Conservation (phyloP, 139 green algal species). For the Chlamydomonas schloesseri region DNA sequence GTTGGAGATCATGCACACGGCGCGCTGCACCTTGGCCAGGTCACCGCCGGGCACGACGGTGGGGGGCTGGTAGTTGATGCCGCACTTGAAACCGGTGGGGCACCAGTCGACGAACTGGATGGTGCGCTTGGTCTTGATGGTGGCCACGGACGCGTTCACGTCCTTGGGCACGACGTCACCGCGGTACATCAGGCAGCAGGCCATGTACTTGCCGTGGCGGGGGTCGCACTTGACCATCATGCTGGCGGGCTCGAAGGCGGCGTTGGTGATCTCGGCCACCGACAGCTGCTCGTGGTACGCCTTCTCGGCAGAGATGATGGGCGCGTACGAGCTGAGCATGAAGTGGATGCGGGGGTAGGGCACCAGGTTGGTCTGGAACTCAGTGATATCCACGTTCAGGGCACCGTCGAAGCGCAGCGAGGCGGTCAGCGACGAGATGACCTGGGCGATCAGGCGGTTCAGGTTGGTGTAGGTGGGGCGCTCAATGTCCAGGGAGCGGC, state of each 20-base stretch:
- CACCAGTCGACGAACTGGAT: conserved; percentile 99
- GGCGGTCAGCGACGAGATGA: conserved; percentile 96
- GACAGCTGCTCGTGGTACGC: conserved; percentile 99
- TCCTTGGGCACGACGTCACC: conserved; percentile 99
- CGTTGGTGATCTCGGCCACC: conserved; percentile 98
- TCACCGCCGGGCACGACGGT: conserved; percentile 98
- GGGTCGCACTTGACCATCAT: conserved; percentile 99
- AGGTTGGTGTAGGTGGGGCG: conserved; percentile 98
- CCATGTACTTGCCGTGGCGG: conserved; percentile 98
- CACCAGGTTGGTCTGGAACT: conserved; percentile 99
- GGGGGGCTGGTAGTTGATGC: conserved; percentile 99
- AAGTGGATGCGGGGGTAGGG: conserved; percentile 99
- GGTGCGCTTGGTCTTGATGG: conserved; percentile 99
- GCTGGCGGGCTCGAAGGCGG: conserved; percentile 92
- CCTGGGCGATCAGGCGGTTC: conserved; percentile 91
- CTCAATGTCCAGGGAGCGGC: conserved; percentile 96
- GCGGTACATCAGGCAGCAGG: conserved; percentile 99
- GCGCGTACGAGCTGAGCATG: conserved; percentile 98
- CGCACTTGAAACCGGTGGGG: conserved; percentile 99
- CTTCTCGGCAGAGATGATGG: conserved; percentile 99
- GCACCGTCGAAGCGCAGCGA: conserved; percentile 96
- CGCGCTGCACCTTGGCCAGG: conserved; percentile 99
- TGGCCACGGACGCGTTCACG: conserved; percentile 96
- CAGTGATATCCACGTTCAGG: conserved; percentile 97
- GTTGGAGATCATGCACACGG: conserved; percentile 99